These are phyloP conservation scores for Arabidopsis lyrata DNA, from an alignment of 441 rosid species.

Conservation along the genomic window DNA sequence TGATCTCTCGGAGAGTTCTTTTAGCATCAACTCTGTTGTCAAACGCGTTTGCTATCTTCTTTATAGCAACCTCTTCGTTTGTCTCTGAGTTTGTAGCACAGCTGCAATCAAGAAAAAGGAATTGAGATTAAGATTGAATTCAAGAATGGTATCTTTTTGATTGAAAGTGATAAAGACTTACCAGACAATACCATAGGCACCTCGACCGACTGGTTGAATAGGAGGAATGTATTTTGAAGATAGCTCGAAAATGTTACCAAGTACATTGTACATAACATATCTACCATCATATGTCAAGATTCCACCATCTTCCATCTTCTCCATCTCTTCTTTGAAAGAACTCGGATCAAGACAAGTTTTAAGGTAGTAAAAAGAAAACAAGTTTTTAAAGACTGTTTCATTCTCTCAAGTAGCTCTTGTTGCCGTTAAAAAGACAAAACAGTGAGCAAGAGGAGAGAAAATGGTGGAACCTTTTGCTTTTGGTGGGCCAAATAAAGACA, in stretches of 20 bases:
- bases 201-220: slow-evolving; percentile 79
- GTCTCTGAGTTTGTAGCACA: slow-evolving; percentile 67
- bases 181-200: slow-evolving; percentile 91
- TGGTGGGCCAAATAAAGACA: slow-evolving; percentile 38
- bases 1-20: slow-evolving; percentile 70
- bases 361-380: not conserved
- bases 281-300: slow-evolving; percentile 60
- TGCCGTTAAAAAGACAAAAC: slow-evolving; percentile 29
- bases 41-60: slow-evolving; percentile 71
- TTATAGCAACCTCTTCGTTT: slow-evolving; percentile 65
- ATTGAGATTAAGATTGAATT: not conserved
- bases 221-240: slow-evolving; percentile 84
- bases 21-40: slow-evolving; percentile 75
- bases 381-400: slow-evolving; percentile 25
- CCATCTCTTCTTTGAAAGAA: slow-evolving; percentile 43
- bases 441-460: slow-evolving; percentile 31
- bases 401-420: slow-evolving; percentile 3
- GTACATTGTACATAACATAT: slow-evolving; percentile 69
- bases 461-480: slow-evolving; percentile 38
- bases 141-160: not conserved
- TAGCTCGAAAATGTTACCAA: slow-evolving; percentile 72
- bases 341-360: slow-evolving; percentile 20
- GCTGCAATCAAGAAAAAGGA: slow-evolving; percentile 39
- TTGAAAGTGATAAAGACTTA: slow-evolving; percentile 33
- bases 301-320: slow-evolving; percentile 49